Evolutionary conservation across 2,329 filamentous ascomycete genomes (phyloP), one percentile per base, ranked within the genome.

Genomic region (Colletotrichum australisinense): DNA sequence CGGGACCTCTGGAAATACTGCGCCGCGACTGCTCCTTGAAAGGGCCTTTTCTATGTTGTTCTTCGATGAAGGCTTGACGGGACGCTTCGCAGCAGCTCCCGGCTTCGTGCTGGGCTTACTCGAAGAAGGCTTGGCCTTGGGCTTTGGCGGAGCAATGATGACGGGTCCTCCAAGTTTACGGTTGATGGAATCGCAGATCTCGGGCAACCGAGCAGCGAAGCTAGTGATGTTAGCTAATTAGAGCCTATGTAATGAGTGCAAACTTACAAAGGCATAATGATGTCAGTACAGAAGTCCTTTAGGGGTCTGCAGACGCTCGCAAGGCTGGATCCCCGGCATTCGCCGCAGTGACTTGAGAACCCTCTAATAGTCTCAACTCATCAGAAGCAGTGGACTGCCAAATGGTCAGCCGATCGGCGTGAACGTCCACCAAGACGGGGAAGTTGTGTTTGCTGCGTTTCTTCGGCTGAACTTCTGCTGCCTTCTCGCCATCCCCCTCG

Each of bases 371-470:
- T 49, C 86, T 83, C 72, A 88, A 81, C 67, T 90, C 88, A 75
- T 93, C 89, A 26, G 90, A 84, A 46, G 91, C 90, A 8, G 94
- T 92, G 4, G 93, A 94, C 79, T 95, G 93, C 94, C 94, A 96
- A 73, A 97, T 97, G 77, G 93, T 94, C 28, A 97, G 84, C 59
- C 93, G 91, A 80, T 97, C 94, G 8, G 94, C 89, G 64, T 95
- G 89, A 0, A 95, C 86, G 78, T 96, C 94, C 5, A 95, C 85
- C 24, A 94, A 86, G 8, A 91, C 83, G 1, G 88, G 87, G 7
- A 94, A 83, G 76, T 95, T 91, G 75, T 93, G 89, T 69, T 89
- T 90, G 80, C 83, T 90, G 46, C 87, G 83, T 77, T 92, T 93
- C 80, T 89, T 92, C 28, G 75, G 73, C 46, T 83, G 81, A 8